phyloP scores from a whole-genome alignment of 805 yeast genomes.

The Kazachstania viticola region DNA sequence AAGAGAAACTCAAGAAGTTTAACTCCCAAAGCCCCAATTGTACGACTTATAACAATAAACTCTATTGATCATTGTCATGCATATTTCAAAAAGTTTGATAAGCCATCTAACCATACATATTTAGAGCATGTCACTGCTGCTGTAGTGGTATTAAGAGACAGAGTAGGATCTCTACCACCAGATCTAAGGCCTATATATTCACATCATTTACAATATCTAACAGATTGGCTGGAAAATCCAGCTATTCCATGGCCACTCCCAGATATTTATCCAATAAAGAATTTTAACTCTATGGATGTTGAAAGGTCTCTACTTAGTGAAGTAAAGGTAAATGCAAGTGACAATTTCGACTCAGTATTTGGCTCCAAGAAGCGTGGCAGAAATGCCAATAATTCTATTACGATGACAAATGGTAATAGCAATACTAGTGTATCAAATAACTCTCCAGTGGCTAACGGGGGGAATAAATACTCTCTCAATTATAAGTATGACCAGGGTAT shows the following conservation, averaged over 20 bases:
- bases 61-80: slow-evolving; percentile 74
- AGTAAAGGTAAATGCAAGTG: slow-evolving; percentile 42
- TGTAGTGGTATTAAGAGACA: slow-evolving; percentile 67
- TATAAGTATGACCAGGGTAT: slow-evolving; percentile 3
- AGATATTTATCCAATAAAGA: slow-evolving; percentile 50
- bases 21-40: slow-evolving; percentile 36
- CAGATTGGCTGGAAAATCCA: slow-evolving; percentile 45
- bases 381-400: slow-evolving; percentile 8
- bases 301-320: slow-evolving; percentile 68
- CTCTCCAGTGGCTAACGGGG: too few species aligned
- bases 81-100: slow-evolving; percentile 29
- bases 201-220: slow-evolving; percentile 50
- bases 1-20: slow-evolving; percentile 19
- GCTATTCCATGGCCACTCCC: slow-evolving; percentile 65
- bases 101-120: slow-evolving; percentile 29
- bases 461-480: too few species aligned
- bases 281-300: slow-evolving; percentile 60
- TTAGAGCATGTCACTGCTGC: slow-evolving; percentile 69
- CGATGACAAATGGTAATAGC: slow-evolving; percentile 1
- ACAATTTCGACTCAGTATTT: slow-evolving; percentile 32
- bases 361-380: slow-evolving; percentile 21
- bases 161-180: slow-evolving; percentile 73
- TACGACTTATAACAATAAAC: slow-evolving; percentile 64
- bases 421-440: slow-evolving; percentile 4
- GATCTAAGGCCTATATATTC: slow-evolving; percentile 66